phyloP scores from a whole-genome alignment of 2,329 filamentous ascomycete genomes.

The Monilinia vaccinii-corymbosi region DNA sequence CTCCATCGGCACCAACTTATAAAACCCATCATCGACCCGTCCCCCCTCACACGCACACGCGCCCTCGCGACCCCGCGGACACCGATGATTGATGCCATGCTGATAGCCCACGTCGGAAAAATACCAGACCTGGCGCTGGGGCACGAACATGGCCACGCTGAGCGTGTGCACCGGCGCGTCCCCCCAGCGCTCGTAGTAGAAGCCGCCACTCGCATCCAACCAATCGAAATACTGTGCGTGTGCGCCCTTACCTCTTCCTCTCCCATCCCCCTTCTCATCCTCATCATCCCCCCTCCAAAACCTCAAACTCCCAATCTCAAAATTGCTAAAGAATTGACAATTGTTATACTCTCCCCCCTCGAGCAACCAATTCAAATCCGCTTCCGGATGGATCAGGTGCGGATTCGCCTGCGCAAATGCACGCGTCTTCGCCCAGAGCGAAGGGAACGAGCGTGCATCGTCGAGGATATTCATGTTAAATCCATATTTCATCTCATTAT shows the following conservation, averaged over 20 bases:
- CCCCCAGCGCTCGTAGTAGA: constrained; percentile 97
- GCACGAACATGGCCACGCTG: constrained; percentile 72
- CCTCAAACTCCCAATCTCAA: constrained; percentile 84
- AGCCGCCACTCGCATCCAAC: constrained; percentile 82
- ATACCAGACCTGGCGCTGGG: constrained; percentile 90
- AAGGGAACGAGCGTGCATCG: constrained; percentile 85
- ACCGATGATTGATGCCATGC: constrained; percentile 50
- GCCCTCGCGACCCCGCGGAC: constrained; percentile 26
- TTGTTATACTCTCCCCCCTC: constrained; percentile 90
- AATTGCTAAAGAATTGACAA: constrained; percentile 99
- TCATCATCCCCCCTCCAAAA: constrained; percentile 86
- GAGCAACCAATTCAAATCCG: constrained; percentile 80
- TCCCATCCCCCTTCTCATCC: constrained; percentile 15
- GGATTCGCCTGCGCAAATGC: constrained; percentile 83
- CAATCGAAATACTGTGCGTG: constrained; percentile 72
- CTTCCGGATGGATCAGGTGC: constrained; percentile 71
- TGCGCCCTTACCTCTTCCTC: background rate
- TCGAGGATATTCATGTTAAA: constrained; percentile 84
- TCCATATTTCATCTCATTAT: constrained; percentile 73
- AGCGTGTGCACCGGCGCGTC: constrained; percentile 96
- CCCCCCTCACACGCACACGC: constrained; percentile 37
- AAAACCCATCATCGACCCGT: constrained; percentile 37
- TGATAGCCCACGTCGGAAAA: constrained; percentile 98
- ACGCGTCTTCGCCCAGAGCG: constrained; percentile 86
- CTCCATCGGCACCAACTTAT: constrained; percentile 38